A percentile compares a stretch with the other conserved stretches of the same genome.
phyloP scores from a whole-genome alignment of 225 moss, liverwort and hornwort species.

The Bryoerythrophyllum caledonicum region DNA sequence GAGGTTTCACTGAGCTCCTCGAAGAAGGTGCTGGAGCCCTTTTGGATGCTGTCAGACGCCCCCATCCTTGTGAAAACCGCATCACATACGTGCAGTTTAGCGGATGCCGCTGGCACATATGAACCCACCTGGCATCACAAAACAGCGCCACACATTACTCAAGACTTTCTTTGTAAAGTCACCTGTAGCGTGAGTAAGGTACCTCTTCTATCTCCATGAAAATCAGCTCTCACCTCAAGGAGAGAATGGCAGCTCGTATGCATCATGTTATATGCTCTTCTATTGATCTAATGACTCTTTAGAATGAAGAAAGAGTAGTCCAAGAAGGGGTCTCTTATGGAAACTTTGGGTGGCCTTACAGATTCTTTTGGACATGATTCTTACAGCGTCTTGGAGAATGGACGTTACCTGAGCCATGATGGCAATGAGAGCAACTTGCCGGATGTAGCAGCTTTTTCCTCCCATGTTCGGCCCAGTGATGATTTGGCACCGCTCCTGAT shows the following conservation, averaged over 20 bases:
- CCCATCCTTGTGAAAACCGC: constrained; percentile 97
- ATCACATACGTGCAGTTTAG: constrained; percentile 87
- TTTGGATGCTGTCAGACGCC: constrained; percentile 88
- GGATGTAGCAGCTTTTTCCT: constrained; percentile 98
- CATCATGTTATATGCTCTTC: too few relatives aligned
- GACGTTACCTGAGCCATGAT: constrained; percentile 93
- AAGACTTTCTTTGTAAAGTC: background rate
- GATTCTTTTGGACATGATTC: background rate
- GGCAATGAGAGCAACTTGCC: constrained; percentile 94
- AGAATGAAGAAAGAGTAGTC: too few relatives aligned
- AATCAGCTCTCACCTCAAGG: too few relatives aligned
- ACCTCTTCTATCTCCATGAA: too few relatives aligned
- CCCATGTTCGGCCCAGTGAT: constrained; percentile 99
- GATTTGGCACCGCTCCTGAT: constrained; percentile 80
- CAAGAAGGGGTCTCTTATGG: too few relatives aligned
- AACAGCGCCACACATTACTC: background rate
- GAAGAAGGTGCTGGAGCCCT: constrained; percentile 95
- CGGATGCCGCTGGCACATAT: constrained; percentile 82
- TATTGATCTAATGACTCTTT: too few relatives aligned
- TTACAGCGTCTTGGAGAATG: background rate
- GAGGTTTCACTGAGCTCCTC: constrained; percentile 99
- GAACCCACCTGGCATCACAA: constrained; percentile 76
- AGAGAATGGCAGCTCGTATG: too few relatives aligned
- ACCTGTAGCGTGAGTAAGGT: too few relatives aligned
- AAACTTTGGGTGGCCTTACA: too few relatives aligned